Evolutionary conservation across 345 rosid genomes (phyloP).

Genomic region (Excoecaria cochinchinensis): DNA sequence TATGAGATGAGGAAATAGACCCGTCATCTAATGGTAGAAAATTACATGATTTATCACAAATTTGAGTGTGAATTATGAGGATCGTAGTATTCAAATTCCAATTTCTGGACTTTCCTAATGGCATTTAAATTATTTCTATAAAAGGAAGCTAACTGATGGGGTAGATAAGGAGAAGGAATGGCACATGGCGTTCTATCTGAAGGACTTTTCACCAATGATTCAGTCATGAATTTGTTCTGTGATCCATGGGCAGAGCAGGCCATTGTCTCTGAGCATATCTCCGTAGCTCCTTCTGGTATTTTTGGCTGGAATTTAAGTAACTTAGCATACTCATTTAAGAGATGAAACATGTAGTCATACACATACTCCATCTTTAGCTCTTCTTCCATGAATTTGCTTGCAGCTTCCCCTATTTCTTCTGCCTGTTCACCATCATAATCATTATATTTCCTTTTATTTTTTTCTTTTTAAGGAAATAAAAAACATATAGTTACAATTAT

Average conservation of each 20-base stretch:
- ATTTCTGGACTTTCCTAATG: constrained; percentile 29
- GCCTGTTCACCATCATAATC: constrained; percentile 33
- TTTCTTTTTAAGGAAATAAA: neutral
- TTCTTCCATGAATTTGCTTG: constrained; percentile 44
- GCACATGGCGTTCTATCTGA: constrained; percentile 39
- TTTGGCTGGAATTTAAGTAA: constrained; percentile 49
- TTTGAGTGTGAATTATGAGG: neutral
- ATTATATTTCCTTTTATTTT: neutral
- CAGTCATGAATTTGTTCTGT: constrained; percentile 41
- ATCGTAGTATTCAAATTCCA: constrained; percentile 29
- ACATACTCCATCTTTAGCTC: constrained; percentile 45
- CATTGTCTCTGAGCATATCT: constrained; percentile 43
- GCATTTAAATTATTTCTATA: constrained; percentile 27
- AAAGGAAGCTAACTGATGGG: constrained; percentile 23
- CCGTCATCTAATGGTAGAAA: too few relatives aligned
- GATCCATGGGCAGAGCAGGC: constrained; percentile 39
- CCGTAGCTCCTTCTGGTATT: constrained; percentile 35
- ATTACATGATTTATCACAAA: too few relatives aligned
- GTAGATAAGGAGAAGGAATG: constrained; percentile 44
- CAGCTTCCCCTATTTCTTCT: constrained; percentile 44
- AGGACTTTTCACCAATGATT: constrained; percentile 51
- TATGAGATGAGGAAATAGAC: too few relatives aligned
- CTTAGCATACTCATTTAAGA: constrained; percentile 42
- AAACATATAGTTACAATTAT: too few relatives aligned
- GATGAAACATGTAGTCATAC: constrained; percentile 63